Evolutionary conservation across 2,329 filamentous ascomycete species (phyloP), one percentile per base, ranked within the genome.

Genomic region (Fusarium armeniacum): DNA sequence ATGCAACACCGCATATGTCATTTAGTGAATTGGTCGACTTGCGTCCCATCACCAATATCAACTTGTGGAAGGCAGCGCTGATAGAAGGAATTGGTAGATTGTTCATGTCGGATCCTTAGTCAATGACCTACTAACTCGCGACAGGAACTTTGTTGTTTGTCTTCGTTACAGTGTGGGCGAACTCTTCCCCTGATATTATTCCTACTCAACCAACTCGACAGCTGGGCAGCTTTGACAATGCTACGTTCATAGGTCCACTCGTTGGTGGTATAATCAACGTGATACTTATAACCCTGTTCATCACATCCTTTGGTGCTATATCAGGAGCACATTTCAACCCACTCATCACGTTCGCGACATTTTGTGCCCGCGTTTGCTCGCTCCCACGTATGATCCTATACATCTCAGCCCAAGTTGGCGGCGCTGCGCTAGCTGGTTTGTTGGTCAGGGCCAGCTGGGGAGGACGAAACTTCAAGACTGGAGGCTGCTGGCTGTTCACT

Each of bases 321-420:
- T 84, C 83, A 3, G 85, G 85, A 16, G 85, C 83, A 0, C 86
- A 88, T 71, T 78, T 88, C 50, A 88, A 86, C 68, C 85, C 85
- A 2, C 76, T 83, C 5, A 87, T 88, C 46, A 87, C 85, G 0
- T 79, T 87, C 41, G 81, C 83, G 1, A 87, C 85, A 0, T 84
- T 88, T 56, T 83, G 84, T 33, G 81, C 84, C 2, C 80, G 84
- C 0, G 76, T 87, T 2, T 83, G 82, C 6, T 83, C 82, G 0
- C 80, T 88, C 13, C 83, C 85, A 0, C 81, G 85, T 5, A 78
- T 82, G 26, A 70, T 87, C 0, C 68, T 88, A 3, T 88, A 88
- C 57, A 54, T 88, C 6, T 58, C 77, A 5, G 82, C 80, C n/a
- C 86, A 88, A 67, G 79, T 79, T 1, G 63, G 78, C 1, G 86